phyloP scores from a whole-genome alignment of 495 filamentous ascomycete species.

The Penicillium dipodomyicola region DNA sequence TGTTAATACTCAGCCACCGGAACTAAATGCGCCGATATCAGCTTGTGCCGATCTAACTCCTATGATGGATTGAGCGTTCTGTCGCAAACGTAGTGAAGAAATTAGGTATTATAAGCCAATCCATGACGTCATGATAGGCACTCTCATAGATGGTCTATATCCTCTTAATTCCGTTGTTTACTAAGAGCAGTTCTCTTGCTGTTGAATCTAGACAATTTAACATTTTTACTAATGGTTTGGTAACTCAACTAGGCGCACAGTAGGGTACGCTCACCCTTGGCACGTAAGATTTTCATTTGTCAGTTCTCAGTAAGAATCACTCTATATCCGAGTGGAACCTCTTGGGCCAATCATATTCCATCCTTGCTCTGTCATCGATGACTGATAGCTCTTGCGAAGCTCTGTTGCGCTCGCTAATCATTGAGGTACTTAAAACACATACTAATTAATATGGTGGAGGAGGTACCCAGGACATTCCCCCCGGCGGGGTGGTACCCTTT shows the following conservation, averaged over 20 bases:
- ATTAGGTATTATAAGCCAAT: neutral
- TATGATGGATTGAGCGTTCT: neutral
- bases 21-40: neutral
- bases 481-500: conserved; percentile 2
- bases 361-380: conserved; percentile 36
- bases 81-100: neutral
- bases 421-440: conserved; percentile 4
- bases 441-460: conserved; percentile 1
- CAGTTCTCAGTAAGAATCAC: conserved; percentile 40
- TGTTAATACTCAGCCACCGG: conserved; percentile 1
- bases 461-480: neutral
- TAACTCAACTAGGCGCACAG: neutral
- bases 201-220: neutral
- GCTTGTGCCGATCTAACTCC: neutral
- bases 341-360: conserved; percentile 15
- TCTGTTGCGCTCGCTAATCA: conserved; percentile 19
- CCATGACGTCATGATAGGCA: conserved; percentile 5
- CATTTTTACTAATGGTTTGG: neutral
- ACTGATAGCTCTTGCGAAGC: conserved; percentile 29
- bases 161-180: neutral
- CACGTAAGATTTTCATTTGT: conserved; percentile 29
- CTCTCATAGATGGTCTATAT: neutral
- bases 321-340: conserved; percentile 20
- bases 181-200: neutral
- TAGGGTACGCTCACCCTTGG: neutral